Evolutionary conservation across 768 basidiomycete genomes (phyloP).

Genomic region (Royoungia palumana): DNA sequence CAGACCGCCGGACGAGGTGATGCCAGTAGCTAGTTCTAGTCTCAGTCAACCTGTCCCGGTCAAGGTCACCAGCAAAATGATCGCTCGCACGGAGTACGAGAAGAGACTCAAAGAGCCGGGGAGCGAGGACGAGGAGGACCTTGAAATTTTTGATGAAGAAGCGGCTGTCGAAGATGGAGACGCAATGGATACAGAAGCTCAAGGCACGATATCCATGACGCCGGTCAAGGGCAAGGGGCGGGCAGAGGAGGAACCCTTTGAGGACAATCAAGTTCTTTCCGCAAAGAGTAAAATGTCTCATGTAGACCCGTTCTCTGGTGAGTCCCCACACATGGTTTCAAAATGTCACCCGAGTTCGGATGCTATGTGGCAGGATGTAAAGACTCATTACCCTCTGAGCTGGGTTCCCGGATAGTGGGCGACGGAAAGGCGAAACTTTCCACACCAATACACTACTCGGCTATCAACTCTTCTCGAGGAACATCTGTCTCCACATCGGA

Average conservation of each 20-base stretch:
- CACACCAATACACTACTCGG: neutral
- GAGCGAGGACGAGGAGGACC: conserved; percentile 41
- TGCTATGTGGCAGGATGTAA: conserved; percentile 29
- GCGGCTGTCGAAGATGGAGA: too few relatives aligned
- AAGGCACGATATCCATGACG: neutral
- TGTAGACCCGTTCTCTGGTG: conserved; percentile 69
- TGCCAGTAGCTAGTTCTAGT: conserved; percentile 11
- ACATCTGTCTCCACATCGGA: conserved; percentile 23
- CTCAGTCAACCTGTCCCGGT: conserved; percentile 38
- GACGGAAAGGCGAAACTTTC: conserved; percentile 11
- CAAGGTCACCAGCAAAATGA: conserved; percentile 71
- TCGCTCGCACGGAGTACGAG: conserved; percentile 63
- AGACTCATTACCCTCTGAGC: conserved; percentile 10
- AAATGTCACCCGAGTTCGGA: neutral
- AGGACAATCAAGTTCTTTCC: conserved; percentile 11
- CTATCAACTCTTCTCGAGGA: conserved; percentile 14
- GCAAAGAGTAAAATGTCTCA: conserved; percentile 49
- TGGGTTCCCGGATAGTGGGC: neutral
- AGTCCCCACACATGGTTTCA: neutral
- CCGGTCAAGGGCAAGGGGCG: conserved; percentile 38
- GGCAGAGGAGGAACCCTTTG: conserved; percentile 23
- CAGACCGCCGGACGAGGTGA: conserved; percentile 20
- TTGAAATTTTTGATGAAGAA: conserved; percentile 36
- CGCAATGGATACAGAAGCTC: conserved; percentile 6
- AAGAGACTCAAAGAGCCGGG: conserved; percentile 45